phyloP scores from a whole-genome alignment of 768 basidiomycete species.

The Tricholoma furcatifolium region DNA sequence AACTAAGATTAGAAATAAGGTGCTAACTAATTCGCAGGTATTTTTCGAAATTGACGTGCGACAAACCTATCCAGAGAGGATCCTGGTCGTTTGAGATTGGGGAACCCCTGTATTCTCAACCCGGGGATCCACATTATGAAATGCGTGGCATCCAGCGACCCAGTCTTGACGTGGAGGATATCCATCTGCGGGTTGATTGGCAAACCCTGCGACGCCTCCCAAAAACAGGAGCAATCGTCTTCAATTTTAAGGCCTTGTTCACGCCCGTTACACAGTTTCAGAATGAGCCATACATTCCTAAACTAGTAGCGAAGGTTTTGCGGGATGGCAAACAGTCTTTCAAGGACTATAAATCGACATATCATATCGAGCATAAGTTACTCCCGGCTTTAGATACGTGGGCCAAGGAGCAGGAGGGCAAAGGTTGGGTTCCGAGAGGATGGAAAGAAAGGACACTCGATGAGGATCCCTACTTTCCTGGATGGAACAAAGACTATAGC shows the following conservation, averaged over 20 bases:
- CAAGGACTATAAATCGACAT: conserved; percentile 42
- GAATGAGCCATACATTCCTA: conserved; percentile 47
- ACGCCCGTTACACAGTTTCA: conserved; percentile 44
- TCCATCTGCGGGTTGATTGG: conserved; percentile 53
- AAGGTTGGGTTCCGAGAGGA: conserved; percentile 41
- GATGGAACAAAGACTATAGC: conserved; percentile 28
- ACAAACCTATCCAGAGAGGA: conserved; percentile 52
- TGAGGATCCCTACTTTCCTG: conserved; percentile 52
- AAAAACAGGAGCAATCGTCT: conserved; percentile 44
- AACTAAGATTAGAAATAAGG: background rate
- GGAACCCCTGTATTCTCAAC: conserved; percentile 44
- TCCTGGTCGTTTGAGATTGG: conserved; percentile 55
- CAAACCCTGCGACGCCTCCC: conserved; percentile 52
- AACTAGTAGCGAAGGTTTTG: conserved; percentile 41
- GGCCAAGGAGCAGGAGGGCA: conserved; percentile 48
- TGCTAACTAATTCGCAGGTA: conserved; percentile 27
- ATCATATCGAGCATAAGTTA: conserved; percentile 40
- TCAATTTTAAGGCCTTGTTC: conserved; percentile 56
- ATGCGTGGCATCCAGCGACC: conserved; percentile 31
- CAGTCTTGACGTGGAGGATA: conserved; percentile 35
- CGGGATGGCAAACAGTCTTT: conserved; percentile 37
- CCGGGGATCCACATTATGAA: conserved; percentile 35
- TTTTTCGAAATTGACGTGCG: conserved; percentile 44
- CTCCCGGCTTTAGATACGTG: conserved; percentile 45
- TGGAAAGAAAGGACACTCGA: conserved; percentile 51